Base-by-base conservation (phyloP, 2,329 filamentous ascomycete genomes). In the Paradendryphiella salina region DNA sequence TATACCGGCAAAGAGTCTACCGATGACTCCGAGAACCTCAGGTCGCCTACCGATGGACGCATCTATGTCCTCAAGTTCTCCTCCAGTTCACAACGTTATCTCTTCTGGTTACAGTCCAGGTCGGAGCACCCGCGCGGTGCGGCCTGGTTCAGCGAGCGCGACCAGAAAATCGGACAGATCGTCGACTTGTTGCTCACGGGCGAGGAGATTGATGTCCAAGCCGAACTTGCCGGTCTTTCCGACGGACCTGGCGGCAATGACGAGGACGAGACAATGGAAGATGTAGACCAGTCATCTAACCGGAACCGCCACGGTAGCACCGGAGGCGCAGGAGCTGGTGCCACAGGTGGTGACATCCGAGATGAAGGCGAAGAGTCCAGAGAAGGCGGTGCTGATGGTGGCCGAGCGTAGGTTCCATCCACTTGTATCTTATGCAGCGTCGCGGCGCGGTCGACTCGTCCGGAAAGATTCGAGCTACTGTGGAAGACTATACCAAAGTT, bases 51-150 rank as follows among this genome's bases (percentile, higher is more conserved):
- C 13, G 91, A 95, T 70, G 95, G 92, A 61, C 90, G 94, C 65
- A 86, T 99, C 72, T 96, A 92, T 73, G 86, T 89, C 50, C 85
- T 99, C 68, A 96, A 96, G 75, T 99, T 99, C 78, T 84, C 83
- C 23, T 96, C 92, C 10, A 96, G 90, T 57, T 94, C 91, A 51
- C 87, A 95, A 75, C 86, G 92, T 67, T 82, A 97, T 75, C 81
- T 96, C 52, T 99, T 97, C 79, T 99, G 93, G 92, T 80, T 99
- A 69, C 94, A 99, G 76, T 94, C 90, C 23, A 92, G 92, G 75
- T 83, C 87, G 26, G 91, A 96, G 76, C 84, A 85, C 69, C 82
- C 78, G 59, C 82, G 77, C 71, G 87, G 80, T 42, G 78, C 85
- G 6, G 85, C 84, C 75, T 91, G 84, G 82, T 89, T 96, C 76